Conservation (phyloP, 441 rosid genomes). For the Manihot esculenta region DNA sequence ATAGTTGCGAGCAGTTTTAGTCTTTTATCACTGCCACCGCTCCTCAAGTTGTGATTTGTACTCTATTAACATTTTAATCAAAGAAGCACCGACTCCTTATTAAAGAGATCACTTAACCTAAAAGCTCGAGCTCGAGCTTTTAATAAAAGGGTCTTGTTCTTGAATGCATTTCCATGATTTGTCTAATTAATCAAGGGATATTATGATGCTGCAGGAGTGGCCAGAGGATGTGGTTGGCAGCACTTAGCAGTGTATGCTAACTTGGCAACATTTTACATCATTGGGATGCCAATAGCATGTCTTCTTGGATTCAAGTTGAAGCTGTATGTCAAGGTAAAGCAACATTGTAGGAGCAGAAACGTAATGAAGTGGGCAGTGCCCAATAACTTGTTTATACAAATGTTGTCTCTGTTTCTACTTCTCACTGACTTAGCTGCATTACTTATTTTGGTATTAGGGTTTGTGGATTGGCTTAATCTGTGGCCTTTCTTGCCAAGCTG, state of each 20-base stretch:
- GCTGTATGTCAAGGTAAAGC: slow-evolving; percentile 43
- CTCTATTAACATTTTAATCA: too few species aligned
- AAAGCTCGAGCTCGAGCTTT: background rate
- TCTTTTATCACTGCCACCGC: background rate
- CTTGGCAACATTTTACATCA: slow-evolving; percentile 42
- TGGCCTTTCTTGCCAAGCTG: slow-evolving; percentile 46
- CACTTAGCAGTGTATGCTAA: slow-evolving; percentile 43
- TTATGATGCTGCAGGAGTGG: slow-evolving; percentile 39
- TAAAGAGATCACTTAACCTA: background rate
- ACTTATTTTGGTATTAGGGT: slow-evolving; percentile 39
- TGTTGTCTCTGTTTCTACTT: background rate
- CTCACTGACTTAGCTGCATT: background rate
- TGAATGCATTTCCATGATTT: too few species aligned
- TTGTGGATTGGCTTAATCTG: slow-evolving; percentile 67
- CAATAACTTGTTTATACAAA: background rate
- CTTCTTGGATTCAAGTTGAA: slow-evolving; percentile 49
- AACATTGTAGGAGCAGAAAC: background rate
- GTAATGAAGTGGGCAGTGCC: too few species aligned
- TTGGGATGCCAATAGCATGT: slow-evolving; percentile 53
- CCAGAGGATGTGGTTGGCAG: slow-evolving; percentile 69
- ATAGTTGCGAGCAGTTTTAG: too few species aligned
- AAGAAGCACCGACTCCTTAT: background rate
- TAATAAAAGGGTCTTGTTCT: too few species aligned
- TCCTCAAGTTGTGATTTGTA: background rate
- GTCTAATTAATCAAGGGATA: background rate